Conservation (phyloP, 768 basidiomycete genomes). For the Agaricus subrufescens region DNA sequence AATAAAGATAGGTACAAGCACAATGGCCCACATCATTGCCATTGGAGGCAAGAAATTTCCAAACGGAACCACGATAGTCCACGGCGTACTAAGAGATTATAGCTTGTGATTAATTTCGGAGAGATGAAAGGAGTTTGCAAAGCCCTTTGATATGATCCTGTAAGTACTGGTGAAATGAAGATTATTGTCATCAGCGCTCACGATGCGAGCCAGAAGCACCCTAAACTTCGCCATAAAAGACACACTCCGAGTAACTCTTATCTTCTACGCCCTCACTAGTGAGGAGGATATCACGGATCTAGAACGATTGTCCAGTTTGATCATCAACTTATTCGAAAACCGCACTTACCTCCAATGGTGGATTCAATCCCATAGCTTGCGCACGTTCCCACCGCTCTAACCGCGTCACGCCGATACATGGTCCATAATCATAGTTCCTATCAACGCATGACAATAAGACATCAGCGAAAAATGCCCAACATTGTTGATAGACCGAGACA, state of each 20-base stretch:
- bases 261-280: slow-evolving; percentile 60
- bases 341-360: slow-evolving; percentile 64
- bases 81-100: background rate
- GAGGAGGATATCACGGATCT: slow-evolving; percentile 78
- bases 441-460: slow-evolving; percentile 1
- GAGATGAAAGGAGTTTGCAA: no score
- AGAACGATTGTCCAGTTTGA: background rate
- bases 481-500: slow-evolving; percentile 15
- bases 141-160: background rate
- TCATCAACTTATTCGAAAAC: background rate
- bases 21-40: no score
- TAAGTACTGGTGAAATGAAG: background rate
- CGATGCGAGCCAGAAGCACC: background rate
- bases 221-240: slow-evolving; percentile 50
- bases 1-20: no score
- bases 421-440: slow-evolving; percentile 78
- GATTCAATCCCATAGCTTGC: slow-evolving; percentile 67
- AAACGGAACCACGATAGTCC: no score
- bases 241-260: slow-evolving; percentile 51
- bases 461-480: background rate
- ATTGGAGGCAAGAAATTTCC: no score
- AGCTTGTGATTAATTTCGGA: background rate
- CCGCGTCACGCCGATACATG: slow-evolving; percentile 74
- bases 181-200: background rate
- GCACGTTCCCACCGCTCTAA: slow-evolving; percentile 89